Percentiles rank a stretch among this genome's conserved stretches.
phyloP scores from a whole-genome alignment of 352 stramenopile species.

The Plasmopara viticola region DNA sequence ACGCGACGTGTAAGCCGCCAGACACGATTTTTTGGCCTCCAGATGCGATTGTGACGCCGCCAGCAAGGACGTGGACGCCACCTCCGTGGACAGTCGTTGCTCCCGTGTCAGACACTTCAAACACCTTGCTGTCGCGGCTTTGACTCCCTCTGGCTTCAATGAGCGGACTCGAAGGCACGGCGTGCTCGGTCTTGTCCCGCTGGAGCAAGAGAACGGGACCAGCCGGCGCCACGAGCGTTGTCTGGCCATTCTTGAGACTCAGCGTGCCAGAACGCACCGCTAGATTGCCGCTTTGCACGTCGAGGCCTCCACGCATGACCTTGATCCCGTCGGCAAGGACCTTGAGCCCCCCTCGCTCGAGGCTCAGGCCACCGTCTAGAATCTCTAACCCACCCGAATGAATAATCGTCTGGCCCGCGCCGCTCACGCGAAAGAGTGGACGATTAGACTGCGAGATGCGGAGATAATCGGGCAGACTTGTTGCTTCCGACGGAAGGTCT shows the following conservation, averaged over 20 bases:
- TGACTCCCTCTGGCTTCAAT: slow-evolving; percentile 25
- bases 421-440: slow-evolving; percentile 46
- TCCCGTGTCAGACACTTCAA: slow-evolving; percentile 51
- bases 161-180: slow-evolving; percentile 18
- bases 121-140: slow-evolving; percentile 27
- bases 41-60: slow-evolving; percentile 46
- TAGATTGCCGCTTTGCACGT: slow-evolving; percentile 39
- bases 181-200: slow-evolving; percentile 11
- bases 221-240: slow-evolving; percentile 17
- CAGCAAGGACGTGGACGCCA: slow-evolving; percentile 42
- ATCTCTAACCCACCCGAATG: slow-evolving; percentile 55
- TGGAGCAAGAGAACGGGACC: slow-evolving; percentile 24
- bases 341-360: slow-evolving; percentile 50
- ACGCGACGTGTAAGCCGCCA: slow-evolving; percentile 47
- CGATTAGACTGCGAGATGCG: slow-evolving; percentile 30
- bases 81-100: slow-evolving; percentile 47
- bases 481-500: slow-evolving; percentile 10
- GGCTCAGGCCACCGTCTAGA: slow-evolving; percentile 44
- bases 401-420: slow-evolving; percentile 45
- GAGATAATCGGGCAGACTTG: slow-evolving; percentile 38
- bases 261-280: slow-evolving; percentile 33
- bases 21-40: slow-evolving; percentile 57
- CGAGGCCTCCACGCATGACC: slow-evolving; percentile 34
- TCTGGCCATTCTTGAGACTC: slow-evolving; percentile 36
- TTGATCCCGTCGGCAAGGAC: slow-evolving; percentile 53